Evolutionary conservation across 2,329 filamentous ascomycete genomes (phyloP).

Genomic region (Fusarium tanahbumbuense): DNA sequence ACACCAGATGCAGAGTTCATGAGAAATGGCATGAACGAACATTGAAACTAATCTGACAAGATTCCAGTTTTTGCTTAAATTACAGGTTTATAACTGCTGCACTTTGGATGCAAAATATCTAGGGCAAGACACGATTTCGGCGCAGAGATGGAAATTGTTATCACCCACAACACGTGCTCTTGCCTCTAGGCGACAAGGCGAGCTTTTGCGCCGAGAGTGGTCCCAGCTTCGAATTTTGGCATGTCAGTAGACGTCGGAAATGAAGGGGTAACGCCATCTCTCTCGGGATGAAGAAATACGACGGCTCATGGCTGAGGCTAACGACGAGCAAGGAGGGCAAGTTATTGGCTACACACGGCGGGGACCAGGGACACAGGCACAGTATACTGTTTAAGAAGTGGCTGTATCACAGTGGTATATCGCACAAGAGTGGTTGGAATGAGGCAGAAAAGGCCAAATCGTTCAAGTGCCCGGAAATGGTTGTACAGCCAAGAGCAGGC

Average conservation of each 20-base stretch:
- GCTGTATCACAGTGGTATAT: conserved; percentile 45
- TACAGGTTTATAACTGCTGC: not conserved
- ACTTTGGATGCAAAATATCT: fast-evolving
- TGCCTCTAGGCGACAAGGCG: conserved; percentile 32
- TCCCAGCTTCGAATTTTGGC: not conserved
- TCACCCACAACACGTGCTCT: too few species aligned
- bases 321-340: conserved; percentile 9
- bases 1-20: fast-evolving
- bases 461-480: conserved; percentile 44
- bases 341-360: not conserved
- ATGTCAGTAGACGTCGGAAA: not conserved
- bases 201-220: conserved; percentile 21
- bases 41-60: not conserved
- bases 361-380: conserved; percentile 31
- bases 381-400: conserved; percentile 46
- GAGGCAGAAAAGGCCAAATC: conserved; percentile 37
- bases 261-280: conserved; percentile 5
- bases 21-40: not conserved
- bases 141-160: not conserved
- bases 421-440: conserved; percentile 39
- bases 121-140: not conserved
- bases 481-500: conserved; percentile 49
- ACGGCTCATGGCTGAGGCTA: conserved; percentile 24
- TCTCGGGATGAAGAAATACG: not conserved
- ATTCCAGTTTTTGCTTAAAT: not conserved